These are phyloP conservation scores for Fraxinus platypoda DNA, from an alignment of 305 asterid genomes.

Conservation along the genomic window DNA sequence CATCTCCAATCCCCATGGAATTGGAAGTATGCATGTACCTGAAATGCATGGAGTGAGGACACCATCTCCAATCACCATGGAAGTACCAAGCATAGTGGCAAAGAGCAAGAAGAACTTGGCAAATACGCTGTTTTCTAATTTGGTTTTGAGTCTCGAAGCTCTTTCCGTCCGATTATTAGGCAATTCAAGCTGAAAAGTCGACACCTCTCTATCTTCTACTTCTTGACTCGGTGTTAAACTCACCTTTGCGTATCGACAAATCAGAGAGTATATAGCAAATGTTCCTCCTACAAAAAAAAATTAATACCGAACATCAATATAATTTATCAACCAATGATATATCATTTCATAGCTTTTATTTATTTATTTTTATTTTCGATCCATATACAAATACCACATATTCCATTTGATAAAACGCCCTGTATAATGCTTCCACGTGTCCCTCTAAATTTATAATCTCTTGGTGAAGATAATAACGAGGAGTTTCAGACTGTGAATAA, in stretches of 20 bases:
- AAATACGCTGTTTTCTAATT: slow-evolving; percentile 41
- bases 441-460: background rate
- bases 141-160: slow-evolving; percentile 40
- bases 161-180: slow-evolving; percentile 22
- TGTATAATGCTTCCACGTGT: background rate
- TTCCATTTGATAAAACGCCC: background rate
- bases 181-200: slow-evolving; percentile 43
- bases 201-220: slow-evolving; percentile 48
- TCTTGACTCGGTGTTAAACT: slow-evolving; percentile 58
- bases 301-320: background rate
- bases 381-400: background rate
- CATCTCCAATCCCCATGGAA: slow-evolving; percentile 79
- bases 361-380: background rate
- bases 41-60: slow-evolving; percentile 71
- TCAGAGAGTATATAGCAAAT: slow-evolving; percentile 62
- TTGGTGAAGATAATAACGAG: background rate
- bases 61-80: slow-evolving; percentile 81
- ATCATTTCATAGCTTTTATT: background rate
- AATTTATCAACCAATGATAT: background rate
- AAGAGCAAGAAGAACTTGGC: slow-evolving; percentile 44
- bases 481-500: background rate
- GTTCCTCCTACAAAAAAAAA: slow-evolving; percentile 51
- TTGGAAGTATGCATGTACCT: slow-evolving; percentile 48
- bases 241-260: slow-evolving; percentile 68
- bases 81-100: slow-evolving; percentile 72